phyloP scores from a whole-genome alignment of 495 filamentous ascomycete species.

The Penicillium angulare region DNA sequence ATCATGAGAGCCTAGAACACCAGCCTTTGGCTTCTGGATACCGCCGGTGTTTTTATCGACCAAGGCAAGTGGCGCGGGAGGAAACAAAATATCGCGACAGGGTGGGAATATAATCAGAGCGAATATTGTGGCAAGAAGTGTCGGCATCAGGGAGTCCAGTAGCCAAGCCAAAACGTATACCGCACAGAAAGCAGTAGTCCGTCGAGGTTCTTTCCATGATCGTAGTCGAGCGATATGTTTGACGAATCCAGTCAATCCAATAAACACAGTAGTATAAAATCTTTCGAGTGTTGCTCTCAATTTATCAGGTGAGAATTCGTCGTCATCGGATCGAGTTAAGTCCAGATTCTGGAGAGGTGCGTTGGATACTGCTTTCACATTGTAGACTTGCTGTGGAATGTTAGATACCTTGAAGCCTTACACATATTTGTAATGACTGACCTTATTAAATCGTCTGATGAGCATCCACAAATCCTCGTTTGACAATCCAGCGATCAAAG shows the following conservation, averaged over 20 bases:
- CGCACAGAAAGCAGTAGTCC: constrained; percentile 66
- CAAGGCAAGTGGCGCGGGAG: constrained; percentile 71
- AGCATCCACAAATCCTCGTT: constrained; percentile 82
- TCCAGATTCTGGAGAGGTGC: constrained; percentile 65
- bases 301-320: constrained; percentile 86
- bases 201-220: constrained; percentile 74
- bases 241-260: constrained; percentile 59
- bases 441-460: constrained; percentile 38
- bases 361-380: constrained; percentile 67
- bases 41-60: constrained; percentile 65
- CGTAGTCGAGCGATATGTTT: constrained; percentile 76
- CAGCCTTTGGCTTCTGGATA: constrained; percentile 72
- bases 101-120: constrained; percentile 65
- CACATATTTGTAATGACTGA: background rate
- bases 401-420: background rate
- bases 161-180: constrained; percentile 74
- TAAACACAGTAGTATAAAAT: constrained; percentile 77
- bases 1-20: constrained; percentile 71
- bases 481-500: constrained; percentile 65
- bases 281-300: constrained; percentile 74
- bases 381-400: constrained; percentile 71
- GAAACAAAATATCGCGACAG: constrained; percentile 64
- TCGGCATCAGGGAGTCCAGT: constrained; percentile 64
- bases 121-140: constrained; percentile 56
- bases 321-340: constrained; percentile 76